These are phyloP conservation scores for Cercospora sp. DNA, from an alignment of 2,329 filamentous ascomycete genomes.

Conservation along the genomic window DNA sequence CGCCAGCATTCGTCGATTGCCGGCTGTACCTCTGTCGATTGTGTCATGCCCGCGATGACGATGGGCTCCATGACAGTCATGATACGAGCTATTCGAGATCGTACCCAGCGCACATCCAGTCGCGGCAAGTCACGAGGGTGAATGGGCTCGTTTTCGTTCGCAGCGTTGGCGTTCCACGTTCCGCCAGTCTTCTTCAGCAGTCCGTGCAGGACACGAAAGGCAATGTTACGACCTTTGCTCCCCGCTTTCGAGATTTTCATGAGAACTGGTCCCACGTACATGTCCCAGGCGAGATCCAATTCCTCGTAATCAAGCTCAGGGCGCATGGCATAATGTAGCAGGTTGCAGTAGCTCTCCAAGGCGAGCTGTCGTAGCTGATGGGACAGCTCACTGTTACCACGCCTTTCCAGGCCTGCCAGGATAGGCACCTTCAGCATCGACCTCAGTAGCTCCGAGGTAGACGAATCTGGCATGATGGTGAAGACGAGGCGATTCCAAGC, in stretches of 20 bases:
- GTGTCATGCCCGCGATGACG: conserved; percentile 53
- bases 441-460: conserved; percentile 55
- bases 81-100: conserved; percentile 66
- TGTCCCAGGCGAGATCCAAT: conserved; percentile 76
- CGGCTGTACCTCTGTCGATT: conserved; percentile 20
- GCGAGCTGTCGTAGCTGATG: conserved; percentile 56
- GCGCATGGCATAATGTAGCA: conserved; percentile 80
- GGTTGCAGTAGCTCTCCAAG: conserved; percentile 72
- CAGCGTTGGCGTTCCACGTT: conserved; percentile 74
- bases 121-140: conserved; percentile 75
- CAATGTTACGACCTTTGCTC: conserved; percentile 58
- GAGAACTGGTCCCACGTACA: conserved; percentile 67
- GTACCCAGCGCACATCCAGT: conserved; percentile 83
- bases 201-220: conserved; percentile 69
- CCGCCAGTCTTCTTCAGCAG: conserved; percentile 63
- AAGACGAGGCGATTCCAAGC: conserved; percentile 87
- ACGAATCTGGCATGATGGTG: conserved; percentile 64
- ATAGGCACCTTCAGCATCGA: conserved; percentile 70
- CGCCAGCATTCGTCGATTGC: conserved; percentile 37
- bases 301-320: conserved; percentile 66
- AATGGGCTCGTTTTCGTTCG: conserved; percentile 54
- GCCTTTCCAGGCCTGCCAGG: conserved; percentile 66
- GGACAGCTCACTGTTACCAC: conserved; percentile 53
- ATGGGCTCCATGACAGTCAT: conserved; percentile 61
- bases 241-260: conserved; percentile 53